phyloP scores from a whole-genome alignment of 2,329 filamentous ascomycete genomes.

The Neurospora crassa region DNA sequence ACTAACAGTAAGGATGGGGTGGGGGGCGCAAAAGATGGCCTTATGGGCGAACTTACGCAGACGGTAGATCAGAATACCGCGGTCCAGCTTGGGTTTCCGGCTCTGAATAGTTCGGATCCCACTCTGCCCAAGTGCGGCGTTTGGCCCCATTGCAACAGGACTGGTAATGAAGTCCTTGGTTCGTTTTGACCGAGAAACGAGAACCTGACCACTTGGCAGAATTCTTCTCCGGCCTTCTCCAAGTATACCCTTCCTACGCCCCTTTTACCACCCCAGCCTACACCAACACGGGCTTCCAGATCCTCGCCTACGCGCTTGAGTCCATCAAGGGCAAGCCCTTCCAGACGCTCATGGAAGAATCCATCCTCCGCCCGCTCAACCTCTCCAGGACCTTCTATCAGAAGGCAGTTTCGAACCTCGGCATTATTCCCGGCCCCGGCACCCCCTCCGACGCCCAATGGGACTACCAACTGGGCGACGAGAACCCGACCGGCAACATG shows the following conservation, averaged over 20 bases:
- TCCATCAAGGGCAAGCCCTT: constrained; percentile 27
- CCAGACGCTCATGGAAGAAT: constrained; percentile 19
- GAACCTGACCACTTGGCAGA: constrained; percentile 4
- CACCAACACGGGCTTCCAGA: constrained; percentile 27
- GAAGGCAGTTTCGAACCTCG: constrained; percentile 11
- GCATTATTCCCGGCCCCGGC: constrained; percentile 17
- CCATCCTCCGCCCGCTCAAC: constrained; percentile 23
- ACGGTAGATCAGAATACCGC: constrained; percentile 10
- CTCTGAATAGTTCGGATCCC: constrained; percentile 13
- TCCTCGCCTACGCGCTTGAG: constrained; percentile 30
- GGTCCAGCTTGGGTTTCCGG: constrained; percentile 14
- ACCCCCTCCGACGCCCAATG: constrained; percentile 19
- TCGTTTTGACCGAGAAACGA: neutral
- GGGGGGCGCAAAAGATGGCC: constrained; percentile 4
- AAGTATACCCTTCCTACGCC: constrained; percentile 24
- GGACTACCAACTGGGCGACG: constrained; percentile 28
- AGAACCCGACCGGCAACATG: constrained; percentile 32
- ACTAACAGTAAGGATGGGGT: neutral
- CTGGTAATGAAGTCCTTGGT: constrained; percentile 7
- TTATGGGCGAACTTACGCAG: constrained; percentile 15
- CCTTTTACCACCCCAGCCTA: constrained; percentile 23
- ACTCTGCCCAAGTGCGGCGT: constrained; percentile 11
- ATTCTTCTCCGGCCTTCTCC: constrained; percentile 19
- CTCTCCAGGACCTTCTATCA: constrained; percentile 22
- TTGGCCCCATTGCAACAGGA: constrained; percentile 15